Conservation (phyloP, 2,329 filamentous ascomycete species). For the Alternaria gaisen region DNA sequence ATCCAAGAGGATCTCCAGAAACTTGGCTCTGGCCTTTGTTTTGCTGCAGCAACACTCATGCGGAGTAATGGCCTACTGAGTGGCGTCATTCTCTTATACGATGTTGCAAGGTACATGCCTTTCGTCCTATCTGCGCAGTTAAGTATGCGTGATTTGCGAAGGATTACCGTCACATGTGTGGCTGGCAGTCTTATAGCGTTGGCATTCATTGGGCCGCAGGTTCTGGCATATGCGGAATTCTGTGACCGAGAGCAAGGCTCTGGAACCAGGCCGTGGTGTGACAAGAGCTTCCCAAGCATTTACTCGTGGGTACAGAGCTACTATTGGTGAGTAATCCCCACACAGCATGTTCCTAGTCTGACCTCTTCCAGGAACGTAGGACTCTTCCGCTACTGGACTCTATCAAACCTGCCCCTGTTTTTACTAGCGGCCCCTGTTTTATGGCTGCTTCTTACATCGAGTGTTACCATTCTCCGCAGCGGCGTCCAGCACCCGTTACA, state of each 20-base stretch:
- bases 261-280: constrained; percentile 74
- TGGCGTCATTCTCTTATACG: constrained; percentile 74
- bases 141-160: constrained; percentile 56
- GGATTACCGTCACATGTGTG: constrained; percentile 66
- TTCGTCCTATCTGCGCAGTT: constrained; percentile 45
- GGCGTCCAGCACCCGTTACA: constrained; percentile 50
- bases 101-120: constrained; percentile 52
- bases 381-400: constrained; percentile 88
- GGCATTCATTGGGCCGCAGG: constrained; percentile 77
- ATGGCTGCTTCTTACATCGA: constrained; percentile 70
- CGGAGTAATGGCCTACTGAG: constrained; percentile 89
- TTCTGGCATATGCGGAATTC: constrained; percentile 75
- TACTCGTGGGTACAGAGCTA: constrained; percentile 87
- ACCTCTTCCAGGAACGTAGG: constrained; percentile 77
- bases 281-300: constrained; percentile 77
- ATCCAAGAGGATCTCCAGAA: constrained; percentile 55
- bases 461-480: constrained; percentile 52
- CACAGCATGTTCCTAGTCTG: constrained; percentile 4
- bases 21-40: constrained; percentile 70
- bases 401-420: constrained; percentile 87
- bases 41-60: constrained; percentile 76
- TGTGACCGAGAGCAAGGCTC: constrained; percentile 35
- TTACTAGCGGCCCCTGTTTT: constrained; percentile 82
- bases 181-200: constrained; percentile 73
- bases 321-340: constrained; percentile 77